Base-by-base conservation (phyloP, 2,329 filamentous ascomycete genomes). In the Chrysoporthe puriensis region DNA sequence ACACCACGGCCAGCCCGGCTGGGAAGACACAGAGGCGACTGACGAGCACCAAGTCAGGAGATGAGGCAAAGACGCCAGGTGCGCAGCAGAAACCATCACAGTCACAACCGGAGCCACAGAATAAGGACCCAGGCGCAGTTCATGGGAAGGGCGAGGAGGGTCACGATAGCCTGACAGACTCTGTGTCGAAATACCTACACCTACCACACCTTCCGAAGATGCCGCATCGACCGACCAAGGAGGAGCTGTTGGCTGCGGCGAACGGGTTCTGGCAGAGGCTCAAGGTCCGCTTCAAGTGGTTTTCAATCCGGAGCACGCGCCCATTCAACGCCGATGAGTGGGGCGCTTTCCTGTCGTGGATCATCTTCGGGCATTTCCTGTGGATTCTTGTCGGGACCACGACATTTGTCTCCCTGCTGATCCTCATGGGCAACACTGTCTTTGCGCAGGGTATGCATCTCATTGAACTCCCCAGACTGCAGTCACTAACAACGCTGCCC, bases 331-430 rank as follows among this genome's bases (percentile, higher is more conserved):
- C 91, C 32, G 96, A 99, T 77, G 96, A 99, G 80, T 97, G 97
- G 84, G 92, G 94, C 58, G 96, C 96, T 4, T 95, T 99, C 71
- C 88, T 93, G 64, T 98, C 96, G 2, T 98, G 95, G 95, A 91
- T 99, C 70, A 86, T 98, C 70, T 85, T 97, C 64, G 96, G 95
- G 0, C 96, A 99, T 78, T 84, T 99, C 9, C 87, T 97, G 13
- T 99, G 96, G 96, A 88, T 99, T 73, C 86, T 98, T n/a, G 86
- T 98, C 42, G 96, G 96, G 64, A 99, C 96, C 0, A 99, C 96
- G 0, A 98, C 96, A 0, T 99, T 99, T 79, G 94, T 98, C 78
- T 97, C 95, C 5, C 82, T 98, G 66, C 81, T 95, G 21, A 97
- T 99, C 65, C 87, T 97, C 72, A 88, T 92, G 9, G 93, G 98